Percentiles rank a stretch among this genome's conserved stretches.
Conservation (phyloP, 164 flowering plant genomes). For the Chloranthus sessilifolius region DNA sequence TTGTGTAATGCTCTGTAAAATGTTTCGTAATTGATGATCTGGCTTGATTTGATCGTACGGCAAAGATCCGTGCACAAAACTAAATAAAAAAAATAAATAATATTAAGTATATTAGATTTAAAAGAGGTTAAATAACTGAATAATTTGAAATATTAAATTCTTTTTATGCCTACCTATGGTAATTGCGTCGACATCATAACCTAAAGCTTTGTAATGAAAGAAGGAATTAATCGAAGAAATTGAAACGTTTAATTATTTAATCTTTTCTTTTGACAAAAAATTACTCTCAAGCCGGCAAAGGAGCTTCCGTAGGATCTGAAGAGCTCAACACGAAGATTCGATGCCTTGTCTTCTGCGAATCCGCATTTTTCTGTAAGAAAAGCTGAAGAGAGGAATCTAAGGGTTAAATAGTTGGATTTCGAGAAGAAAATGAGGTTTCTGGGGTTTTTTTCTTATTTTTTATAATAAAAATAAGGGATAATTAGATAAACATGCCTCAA, state of each 20-base stretch:
- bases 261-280: neutral
- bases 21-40: conserved; percentile 47
- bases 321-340: conserved; percentile 54
- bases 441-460: too few species aligned
- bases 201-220: conserved; percentile 18
- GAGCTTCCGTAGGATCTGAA: conserved; percentile 84
- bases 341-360: conserved; percentile 45
- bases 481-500: too few species aligned
- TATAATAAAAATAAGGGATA: too few species aligned
- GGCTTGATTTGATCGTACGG: conserved; percentile 75
- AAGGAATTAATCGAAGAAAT: conserved; percentile 1
- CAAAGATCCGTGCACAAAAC: conserved; percentile 91
- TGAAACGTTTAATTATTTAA: neutral
- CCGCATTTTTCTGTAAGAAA: conserved; percentile 73
- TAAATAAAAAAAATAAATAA: conserved; percentile 16
- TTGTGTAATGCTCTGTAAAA: conserved; percentile 53
- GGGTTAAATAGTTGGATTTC: too few species aligned
- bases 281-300: conserved; percentile 87
- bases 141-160: too few species aligned
- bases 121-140: too few species aligned
- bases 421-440: too few species aligned
- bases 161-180: conserved; percentile 24
- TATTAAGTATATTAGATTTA: neutral
- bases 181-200: conserved; percentile 30
- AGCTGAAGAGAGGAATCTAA: conserved; percentile 35